Evolutionary conservation across 1,284 basidiomycete genomes (phyloP).

Genomic region (Rhodotorula mucilaginosa): DNA sequence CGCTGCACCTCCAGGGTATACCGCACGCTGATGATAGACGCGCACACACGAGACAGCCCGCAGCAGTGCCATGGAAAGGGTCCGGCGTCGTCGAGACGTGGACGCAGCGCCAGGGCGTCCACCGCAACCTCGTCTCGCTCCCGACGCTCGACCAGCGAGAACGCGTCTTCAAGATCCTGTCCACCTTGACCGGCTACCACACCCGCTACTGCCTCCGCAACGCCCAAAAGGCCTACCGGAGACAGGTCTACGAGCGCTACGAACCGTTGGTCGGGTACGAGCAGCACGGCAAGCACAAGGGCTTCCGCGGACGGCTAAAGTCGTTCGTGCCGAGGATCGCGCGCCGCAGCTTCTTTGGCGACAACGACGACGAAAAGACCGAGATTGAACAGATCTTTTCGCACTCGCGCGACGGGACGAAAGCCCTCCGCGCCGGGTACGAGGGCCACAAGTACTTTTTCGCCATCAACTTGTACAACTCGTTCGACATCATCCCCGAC

Average conservation of each 20-base stretch:
- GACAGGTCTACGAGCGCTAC: conserved; percentile 82
- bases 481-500: conserved; percentile 91
- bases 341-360: conserved; percentile 31
- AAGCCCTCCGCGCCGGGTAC: conserved; percentile 45
- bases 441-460: conserved; percentile 90
- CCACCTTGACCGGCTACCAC: conserved; percentile 80
- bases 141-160: conserved; percentile 64
- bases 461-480: conserved; percentile 76
- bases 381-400: conserved; percentile 48
- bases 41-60: not conserved
- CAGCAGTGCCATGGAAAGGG: conserved; percentile 34
- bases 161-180: conserved; percentile 79
- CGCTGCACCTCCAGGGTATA: not conserved
- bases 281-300: conserved; percentile 44
- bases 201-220: conserved; percentile 83
- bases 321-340: conserved; percentile 39
- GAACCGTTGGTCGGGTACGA: conserved; percentile 73
- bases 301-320: conserved; percentile 26
- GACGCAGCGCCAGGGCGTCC: conserved; percentile 35
- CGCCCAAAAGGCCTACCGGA: conserved; percentile 74
- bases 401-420: conserved; percentile 15
- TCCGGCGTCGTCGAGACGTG: conserved; percentile 30
- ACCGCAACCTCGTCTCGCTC: conserved; percentile 33
- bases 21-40: not conserved
- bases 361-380: conserved; percentile 41